phyloP scores from a whole-genome alignment of 257 asterid genomes.

The Scutellaria baicalensis region DNA sequence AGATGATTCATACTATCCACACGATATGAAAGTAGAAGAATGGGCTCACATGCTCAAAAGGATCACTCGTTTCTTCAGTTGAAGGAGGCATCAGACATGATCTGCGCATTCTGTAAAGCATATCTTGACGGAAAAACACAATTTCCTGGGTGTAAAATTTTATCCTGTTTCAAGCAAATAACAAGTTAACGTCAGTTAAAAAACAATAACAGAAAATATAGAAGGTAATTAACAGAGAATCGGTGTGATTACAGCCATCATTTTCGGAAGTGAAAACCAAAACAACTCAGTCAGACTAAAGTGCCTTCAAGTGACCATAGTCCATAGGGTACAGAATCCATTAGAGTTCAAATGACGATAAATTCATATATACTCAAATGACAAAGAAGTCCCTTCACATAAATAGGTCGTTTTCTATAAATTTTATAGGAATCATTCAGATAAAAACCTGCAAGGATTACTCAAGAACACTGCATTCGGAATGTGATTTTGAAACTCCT shows the following conservation, averaged over 20 bases:
- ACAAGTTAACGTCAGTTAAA: slow-evolving; percentile 2
- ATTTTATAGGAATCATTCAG: slow-evolving; percentile 6
- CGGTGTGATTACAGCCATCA: neutral
- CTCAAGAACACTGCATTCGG: slow-evolving; percentile 73
- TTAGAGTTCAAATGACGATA: slow-evolving; percentile 2
- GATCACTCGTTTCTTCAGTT: slow-evolving; percentile 83
- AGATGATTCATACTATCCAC: neutral
- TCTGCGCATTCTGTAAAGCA: slow-evolving; percentile 93
- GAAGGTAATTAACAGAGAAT: neutral
- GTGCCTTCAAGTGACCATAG: slow-evolving; percentile 7
- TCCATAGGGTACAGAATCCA: slow-evolving; percentile 3
- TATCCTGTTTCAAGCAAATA: slow-evolving; percentile 46
- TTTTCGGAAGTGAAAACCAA: neutral
- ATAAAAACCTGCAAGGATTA: slow-evolving; percentile 86
- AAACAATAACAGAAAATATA: neutral
- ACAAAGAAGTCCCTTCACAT: neutral
- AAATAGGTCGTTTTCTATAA: neutral
- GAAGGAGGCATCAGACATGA: slow-evolving; percentile 86
- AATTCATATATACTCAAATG: neutral
- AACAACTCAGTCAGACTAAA: neutral
- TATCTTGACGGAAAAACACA: slow-evolving; percentile 88
- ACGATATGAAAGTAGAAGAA: slow-evolving; percentile 12
- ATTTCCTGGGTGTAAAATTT: slow-evolving; percentile 88
- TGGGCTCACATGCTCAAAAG: slow-evolving; percentile 81
- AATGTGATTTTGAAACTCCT: slow-evolving; percentile 63